Conservation (phyloP, 768 basidiomycete species). For the Dacryopinax primogenitus region DNA sequence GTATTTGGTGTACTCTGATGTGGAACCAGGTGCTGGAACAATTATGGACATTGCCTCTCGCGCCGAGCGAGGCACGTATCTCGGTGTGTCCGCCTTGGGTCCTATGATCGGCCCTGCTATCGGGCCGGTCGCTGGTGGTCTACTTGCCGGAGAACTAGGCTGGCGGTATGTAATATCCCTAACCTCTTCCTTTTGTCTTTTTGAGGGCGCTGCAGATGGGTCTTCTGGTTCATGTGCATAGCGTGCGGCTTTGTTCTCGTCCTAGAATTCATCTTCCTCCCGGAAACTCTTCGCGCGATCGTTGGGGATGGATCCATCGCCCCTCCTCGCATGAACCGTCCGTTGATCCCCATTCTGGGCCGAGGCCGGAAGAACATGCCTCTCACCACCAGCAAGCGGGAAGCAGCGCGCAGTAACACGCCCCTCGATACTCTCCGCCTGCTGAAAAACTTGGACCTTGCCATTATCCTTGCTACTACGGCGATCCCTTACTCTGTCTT, state of each 20-base stretch:
- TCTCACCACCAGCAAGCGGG: not conserved
- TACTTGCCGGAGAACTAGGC: constrained; percentile 43
- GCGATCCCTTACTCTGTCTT: constrained; percentile 43
- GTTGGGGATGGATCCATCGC: constrained; percentile 38
- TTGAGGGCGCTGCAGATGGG: constrained; percentile 31
- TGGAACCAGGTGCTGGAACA: constrained; percentile 41
- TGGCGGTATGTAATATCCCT: constrained; percentile 39
- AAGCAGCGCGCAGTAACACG: constrained; percentile 17
- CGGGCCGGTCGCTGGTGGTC: constrained; percentile 43
- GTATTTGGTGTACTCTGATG: constrained; percentile 21
- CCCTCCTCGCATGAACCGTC: constrained; percentile 24
- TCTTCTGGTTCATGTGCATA: constrained; percentile 53
- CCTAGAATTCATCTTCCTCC: constrained; percentile 36
- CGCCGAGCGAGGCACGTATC: constrained; percentile 60
- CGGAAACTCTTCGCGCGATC: constrained; percentile 33
- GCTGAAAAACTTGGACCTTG: constrained; percentile 43
- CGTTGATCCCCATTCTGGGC: constrained; percentile 25
- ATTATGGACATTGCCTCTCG: constrained; percentile 65
- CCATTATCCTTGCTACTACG: constrained; percentile 42
- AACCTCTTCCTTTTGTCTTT: not conserved
- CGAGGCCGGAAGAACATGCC: not conserved
- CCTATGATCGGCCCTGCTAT: constrained; percentile 39
- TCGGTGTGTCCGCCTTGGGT: constrained; percentile 52
- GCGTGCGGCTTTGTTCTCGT: constrained; percentile 36
- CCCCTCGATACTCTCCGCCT: constrained; percentile 41